Conservation (phyloP, 1,284 basidiomycete genomes). For the Tranzscheliella williamsii region DNA sequence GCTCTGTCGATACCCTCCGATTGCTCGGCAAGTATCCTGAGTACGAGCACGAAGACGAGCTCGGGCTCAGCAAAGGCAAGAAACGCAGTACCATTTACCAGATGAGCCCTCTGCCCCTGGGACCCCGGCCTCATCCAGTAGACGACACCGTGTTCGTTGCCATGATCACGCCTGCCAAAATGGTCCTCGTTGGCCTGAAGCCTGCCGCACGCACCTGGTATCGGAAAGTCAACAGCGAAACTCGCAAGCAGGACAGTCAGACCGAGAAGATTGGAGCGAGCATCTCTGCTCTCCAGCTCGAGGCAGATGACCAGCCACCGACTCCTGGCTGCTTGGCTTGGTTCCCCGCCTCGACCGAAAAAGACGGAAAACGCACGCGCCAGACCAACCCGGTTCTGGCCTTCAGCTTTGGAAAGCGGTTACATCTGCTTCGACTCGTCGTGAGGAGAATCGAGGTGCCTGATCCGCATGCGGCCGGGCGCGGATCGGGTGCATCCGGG, state of each 20-base stretch:
- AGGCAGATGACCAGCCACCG: not conserved
- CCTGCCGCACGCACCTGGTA: slow-evolving; percentile 90
- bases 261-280: slow-evolving; percentile 6
- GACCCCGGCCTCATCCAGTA: slow-evolving; percentile 73
- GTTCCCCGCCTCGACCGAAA: slow-evolving; percentile 45
- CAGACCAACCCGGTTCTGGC: slow-evolving; percentile 50
- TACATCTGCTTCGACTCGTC: slow-evolving; percentile 43
- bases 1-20: slow-evolving; percentile 89
- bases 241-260: not conserved
- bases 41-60: slow-evolving; percentile 28
- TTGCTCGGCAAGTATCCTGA: slow-evolving; percentile 81
- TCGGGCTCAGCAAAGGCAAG: slow-evolving; percentile 16
- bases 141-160: slow-evolving; percentile 85
- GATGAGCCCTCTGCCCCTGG: slow-evolving; percentile 81
- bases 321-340: slow-evolving; percentile 43
- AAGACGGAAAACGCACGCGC: slow-evolving; percentile 22
- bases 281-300: not conserved
- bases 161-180: slow-evolving; percentile 82
- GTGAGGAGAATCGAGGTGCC: slow-evolving; percentile 16
- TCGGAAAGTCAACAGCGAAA: slow-evolving; percentile 26
- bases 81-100: slow-evolving; percentile 69
- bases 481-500: not conserved
- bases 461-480: not conserved
- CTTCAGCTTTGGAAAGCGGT: slow-evolving; percentile 39
- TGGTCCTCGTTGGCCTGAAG: slow-evolving; percentile 90